Base-by-base conservation (phyloP, 768 basidiomycete species). In the Podaxis sp. region DNA sequence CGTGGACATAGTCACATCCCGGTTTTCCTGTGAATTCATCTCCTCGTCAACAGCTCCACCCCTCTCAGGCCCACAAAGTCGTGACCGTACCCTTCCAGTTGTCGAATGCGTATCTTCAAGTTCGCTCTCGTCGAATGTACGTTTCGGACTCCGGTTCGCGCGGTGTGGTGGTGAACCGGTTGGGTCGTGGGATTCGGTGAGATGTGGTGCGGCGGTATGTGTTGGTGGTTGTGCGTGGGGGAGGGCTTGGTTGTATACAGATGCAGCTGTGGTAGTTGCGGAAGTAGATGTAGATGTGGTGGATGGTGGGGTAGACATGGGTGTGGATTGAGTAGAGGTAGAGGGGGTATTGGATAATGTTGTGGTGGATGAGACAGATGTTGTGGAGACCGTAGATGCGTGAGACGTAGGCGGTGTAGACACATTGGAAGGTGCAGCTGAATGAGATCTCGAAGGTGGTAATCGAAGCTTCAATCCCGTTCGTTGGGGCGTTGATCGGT, bases 71-170 rank as follows among this genome's bases (percentile, higher is more conserved):
- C 62, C 65, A 49, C 47, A 36, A 24, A 59, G 49, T 38, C 61
- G 56, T 37, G 64, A 65, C 33, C 65, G 65, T 15, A 59, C 65
- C 47, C 56, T 27, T 11, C 64, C 60, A 40, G 56, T 40, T 0
- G 41, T 53, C 12, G 59, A 29, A 53, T 63, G 61, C 1, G 55
- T 49, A 25, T 65, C 65, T 13, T 64, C 67, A 1, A 70, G 47
- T n/a, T 63, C 68, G 19, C 69, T 70, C 40, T 76, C 74, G 61
- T 75, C 75, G 60, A 77, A 75, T 0, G 76, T 70, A 19, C 77
- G 67, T 68, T 75, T 75, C 12, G 74, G 74, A n/a, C 63, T 64
- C 15, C 61, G 22, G 37, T 61, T 61, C 1, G 52, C 43, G 2
- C 59, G 51, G 22, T 53, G 69, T 68, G 22, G n/a, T 66, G 65